These are phyloP conservation scores for Rhizopus arrhizus DNA, from an alignment of 371 early-diverging fungal genomes.

Conservation along the genomic window DNA sequence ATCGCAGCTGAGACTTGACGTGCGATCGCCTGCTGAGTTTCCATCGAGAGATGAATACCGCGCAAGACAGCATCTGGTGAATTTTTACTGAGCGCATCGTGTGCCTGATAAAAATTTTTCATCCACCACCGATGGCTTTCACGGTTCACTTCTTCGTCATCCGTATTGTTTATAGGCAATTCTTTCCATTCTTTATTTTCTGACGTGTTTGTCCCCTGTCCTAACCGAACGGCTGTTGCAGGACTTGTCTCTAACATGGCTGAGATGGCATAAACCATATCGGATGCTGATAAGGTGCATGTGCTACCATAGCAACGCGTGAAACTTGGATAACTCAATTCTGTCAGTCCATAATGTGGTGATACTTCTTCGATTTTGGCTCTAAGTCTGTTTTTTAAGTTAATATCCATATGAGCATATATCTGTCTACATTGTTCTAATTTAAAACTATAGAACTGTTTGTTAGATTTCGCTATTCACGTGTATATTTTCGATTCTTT, in stretches of 20 bases:
- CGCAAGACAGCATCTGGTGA: conserved; percentile 53
- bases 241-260: conserved; percentile 76
- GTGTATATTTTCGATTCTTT: not conserved
- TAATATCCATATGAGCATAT: conserved; percentile 82
- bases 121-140: conserved; percentile 63
- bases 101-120: conserved; percentile 81
- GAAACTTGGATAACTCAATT: conserved; percentile 80
- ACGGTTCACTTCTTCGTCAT: conserved; percentile 4
- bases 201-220: conserved; percentile 18
- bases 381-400: conserved; percentile 66
- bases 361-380: conserved; percentile 71
- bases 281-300: conserved; percentile 74
- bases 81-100: conserved; percentile 75
- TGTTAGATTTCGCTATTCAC: not conserved
- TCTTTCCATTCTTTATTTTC: conserved; percentile 34
- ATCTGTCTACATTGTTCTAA: conserved; percentile 69
- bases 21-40: conserved; percentile 75
- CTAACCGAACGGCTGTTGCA: conserved; percentile 45
- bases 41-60: conserved; percentile 75
- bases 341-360: conserved; percentile 76
- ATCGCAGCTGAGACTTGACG: conserved; percentile 76
- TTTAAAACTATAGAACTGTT: conserved; percentile 54
- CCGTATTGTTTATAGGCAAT: not conserved
- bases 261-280: conserved; percentile 77
- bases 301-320: conserved; percentile 80